Evolutionary conservation across 78 protist species (phyloP), one percentile per base, ranked within the genome.

Genomic region (Dictyostelium brefeldianum): DNA sequence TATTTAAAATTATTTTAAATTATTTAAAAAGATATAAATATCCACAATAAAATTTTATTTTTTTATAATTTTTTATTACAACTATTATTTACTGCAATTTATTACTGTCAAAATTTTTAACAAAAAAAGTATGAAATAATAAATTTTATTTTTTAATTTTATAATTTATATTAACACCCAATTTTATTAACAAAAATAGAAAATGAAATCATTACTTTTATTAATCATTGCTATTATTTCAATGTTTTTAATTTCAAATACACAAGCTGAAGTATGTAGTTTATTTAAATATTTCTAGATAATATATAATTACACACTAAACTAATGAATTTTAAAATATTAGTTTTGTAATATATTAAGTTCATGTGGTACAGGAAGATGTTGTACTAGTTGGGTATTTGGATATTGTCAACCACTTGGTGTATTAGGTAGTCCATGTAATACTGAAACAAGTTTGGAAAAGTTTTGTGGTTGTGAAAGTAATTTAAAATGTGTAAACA

Each of bases 361-460:
- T 4, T 7, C 25, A 17, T 69, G 77, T 17, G 29, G 29, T 29
- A 25, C 25, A 17, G 77, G 77, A 36, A 15, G 41, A 22, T 69
- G 77, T 36, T 69, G 77, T 18, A 69, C 77, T 1, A 69, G 77
- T 69, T 10, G 12, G 4, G 8, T 69, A 9, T 69, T 69, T 69
- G 77, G 77, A 0, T 69, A 69, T 69, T 69, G 77, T 10, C 46
- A 36, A 41, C 77, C 77, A 17, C 20, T 69, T 17, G 77, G 77
- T 4, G 12, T 6, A 12, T 18, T 36, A 2, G 53, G 53, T 3
- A 25, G 29, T 22, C 77, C 77, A 36, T 69, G 77, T 69, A 36
- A 36, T 17, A 69, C 50, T 5, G 20, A 69, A 36, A 69, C 77
- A 1, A 53, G 17, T 36, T 12, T 14, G 11, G 77, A 69, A 69